These are phyloP conservation scores for Pseudomicrostroma phylloplanum DNA, from an alignment of 1,284 basidiomycete genomes.

Conservation along the genomic window DNA sequence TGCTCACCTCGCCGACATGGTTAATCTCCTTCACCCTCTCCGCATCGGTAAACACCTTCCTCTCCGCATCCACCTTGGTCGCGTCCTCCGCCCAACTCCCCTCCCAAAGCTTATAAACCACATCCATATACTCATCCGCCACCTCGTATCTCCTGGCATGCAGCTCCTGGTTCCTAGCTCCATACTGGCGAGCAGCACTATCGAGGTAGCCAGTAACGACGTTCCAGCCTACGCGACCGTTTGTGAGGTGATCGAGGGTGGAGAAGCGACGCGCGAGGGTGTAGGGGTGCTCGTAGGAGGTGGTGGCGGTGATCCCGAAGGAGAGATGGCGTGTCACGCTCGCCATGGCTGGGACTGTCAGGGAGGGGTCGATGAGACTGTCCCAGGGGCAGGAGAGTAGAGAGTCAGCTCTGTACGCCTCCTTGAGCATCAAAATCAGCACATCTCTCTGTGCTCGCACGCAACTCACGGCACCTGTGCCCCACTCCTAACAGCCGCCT, in stretches of 20 bases:
- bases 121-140: conserved; percentile 43
- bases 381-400: background rate
- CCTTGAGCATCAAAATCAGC: background rate
- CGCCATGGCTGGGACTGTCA: conserved; percentile 41
- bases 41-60: conserved; percentile 40
- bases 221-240: conserved; percentile 51
- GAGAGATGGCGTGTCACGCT: conserved; percentile 34
- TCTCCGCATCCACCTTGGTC: conserved; percentile 29
- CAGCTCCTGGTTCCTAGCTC: conserved; percentile 33
- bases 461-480: conserved; percentile 38
- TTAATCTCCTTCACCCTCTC: conserved; percentile 44
- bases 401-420: no score
- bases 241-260: conserved; percentile 52
- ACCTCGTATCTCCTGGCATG: conserved; percentile 34
- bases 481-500: conserved; percentile 35
- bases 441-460: no score
- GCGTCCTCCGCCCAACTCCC: conserved; percentile 51
- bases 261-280: conserved; percentile 48
- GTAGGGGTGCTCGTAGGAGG: conserved; percentile 48
- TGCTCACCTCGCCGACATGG: conserved; percentile 36
- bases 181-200: conserved; percentile 47
- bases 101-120: conserved; percentile 53
- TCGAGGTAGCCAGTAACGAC: conserved; percentile 51
- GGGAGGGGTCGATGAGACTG: conserved; percentile 34
- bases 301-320: conserved; percentile 43